Base-by-base conservation (phyloP, 139 green algal species). In the Micractinium sp. region DNA sequence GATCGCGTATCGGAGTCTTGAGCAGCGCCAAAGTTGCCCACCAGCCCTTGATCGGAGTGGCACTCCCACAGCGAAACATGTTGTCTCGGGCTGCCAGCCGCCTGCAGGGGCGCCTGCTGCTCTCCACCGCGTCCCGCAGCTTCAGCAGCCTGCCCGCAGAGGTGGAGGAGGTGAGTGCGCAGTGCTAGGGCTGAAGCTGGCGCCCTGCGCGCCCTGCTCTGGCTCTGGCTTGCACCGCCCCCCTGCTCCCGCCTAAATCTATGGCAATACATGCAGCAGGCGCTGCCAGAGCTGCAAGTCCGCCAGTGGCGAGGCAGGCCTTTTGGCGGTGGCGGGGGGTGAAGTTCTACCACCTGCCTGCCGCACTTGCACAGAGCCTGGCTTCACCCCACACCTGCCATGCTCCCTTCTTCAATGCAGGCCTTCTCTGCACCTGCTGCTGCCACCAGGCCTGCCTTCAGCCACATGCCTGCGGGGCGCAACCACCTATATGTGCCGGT, bases 401-500 rank as follows among this genome's bases (percentile, higher is more conserved):
- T 18, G 9, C 31, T 5, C 3, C 31, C 31, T 9, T 13, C n/a
- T 38, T 53, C 61, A 38, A 20, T 87, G 83, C 83, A 88, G 85
- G 71, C 74, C 41, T 74, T 87, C 67, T 27, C 31, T 33, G 76
- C 47, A 13, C 38, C 66, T 16, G 39, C 83, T 9, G 22, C 79
- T 2, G 19, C 31, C 41, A 63, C 67, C 14, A 66, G 83, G 25
- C 89, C 92, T 13, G 87, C 92, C 1, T 98, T 97, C 91, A 95
- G 92, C 29, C 97, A 96, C 88, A 87, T 80, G 2, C 96, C 96
- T 3, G 93, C 96, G 27, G 96, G 96, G 0, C 92, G 96, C 29
- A 99, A 99, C 92, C 98, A 99, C 79, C 92, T 99, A 14, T 98
- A 97, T 89, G 97, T 99, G 60, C 97, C 96, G 78, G 96, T 97